Base-by-base conservation (phyloP, 78 protist species). In the Dictyostelium citrinum region DNA sequence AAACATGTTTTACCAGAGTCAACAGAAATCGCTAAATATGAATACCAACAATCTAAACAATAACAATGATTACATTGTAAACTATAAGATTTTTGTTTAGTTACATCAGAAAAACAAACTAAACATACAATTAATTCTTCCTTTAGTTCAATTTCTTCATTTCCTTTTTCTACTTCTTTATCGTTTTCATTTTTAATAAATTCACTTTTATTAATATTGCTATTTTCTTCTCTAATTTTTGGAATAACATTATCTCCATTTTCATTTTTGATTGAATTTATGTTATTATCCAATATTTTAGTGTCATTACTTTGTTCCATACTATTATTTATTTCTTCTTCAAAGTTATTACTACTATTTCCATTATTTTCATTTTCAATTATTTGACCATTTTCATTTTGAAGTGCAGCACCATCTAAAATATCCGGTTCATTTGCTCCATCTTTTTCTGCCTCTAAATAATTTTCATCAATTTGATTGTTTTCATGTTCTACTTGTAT, bases 21-120 rank as follows among this genome's bases (percentile, higher is more conserved):
- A 17, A 82, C 70, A 51, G 71, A 68, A 16, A 78, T 43, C 17
- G 31, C 29, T 27, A 83, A 35, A 72, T 83, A 83, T 17, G 61
- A 71, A 33, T 49, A 11, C 90, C 90, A 83, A 51, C 90, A 83
- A 20, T 45, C 49, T 8, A 45, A 3, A 72, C 90, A 83, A 83
- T 83, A 83, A 10, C 27, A 12, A 71, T 83, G 90, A 1, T 82
- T n/a, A 27, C 90, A 83, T 27, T 17, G 10, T 49, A 39, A 27
- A 74, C 72, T 27, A 64, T 51, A 83, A 5, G 31, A n/a, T 51
- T 43, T n/a, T 2, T 55, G 10, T 71, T 43, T 27, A 31, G 14
- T 1, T 9, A 14, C 37, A 12, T 83, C 90, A 9, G 31, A 29
- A 9, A 71, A 33, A 72, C 90, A 83, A 72, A 83, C 90, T 0